Base-by-base conservation (phyloP, 352 stramenopile genomes). In the Phytophthora podocarpi region DNA sequence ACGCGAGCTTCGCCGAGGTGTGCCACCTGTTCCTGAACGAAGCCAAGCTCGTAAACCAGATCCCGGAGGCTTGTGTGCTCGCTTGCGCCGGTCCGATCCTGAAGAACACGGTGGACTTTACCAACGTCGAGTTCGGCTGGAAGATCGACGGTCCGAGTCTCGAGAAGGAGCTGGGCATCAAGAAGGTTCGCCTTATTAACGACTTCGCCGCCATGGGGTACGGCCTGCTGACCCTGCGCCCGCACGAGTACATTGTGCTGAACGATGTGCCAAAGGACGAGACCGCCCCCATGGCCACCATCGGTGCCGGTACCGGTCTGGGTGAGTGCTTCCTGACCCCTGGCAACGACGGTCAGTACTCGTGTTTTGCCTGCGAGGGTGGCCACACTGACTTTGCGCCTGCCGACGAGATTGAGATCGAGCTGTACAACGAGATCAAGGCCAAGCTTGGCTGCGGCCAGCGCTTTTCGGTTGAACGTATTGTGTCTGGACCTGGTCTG, bases 181-280 rank as follows among this genome's bases (percentile, higher is more conserved):
- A 80, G 49, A 78, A 70, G 15, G 93, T 97, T 39, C 82, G 83
- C n/a, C 80, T 98, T 16, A 96, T 98, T 36, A 98, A 98, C 72
- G 96, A 99, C 74, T 98, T 99, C 76, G 93, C 96, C 0, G 96
- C 90, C 30, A 96, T 98, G 70, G 96, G 96, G 39, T 99, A 98
- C 72, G 97, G 97, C 8, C 82, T 98, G 34, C 74, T 99, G 9
- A 98, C 96, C 35, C 79, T 99, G 28, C 83, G 97, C 65, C 69
- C 83, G 15, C 77, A 96, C 54, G 87, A 93, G 52, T 96, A 98
- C 71, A 87, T 95, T 20, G 62, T 94, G 26, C 76, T 90, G 32
- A 90, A 96, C 76, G 78, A 91, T 31, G 85, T 70, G 20, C 67
- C 73, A 3, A 70, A 70, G 36, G 70, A 82, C 42, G 74, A 90